These are phyloP conservation scores for Grifola frondosa DNA, from an alignment of 1,284 basidiomycete genomes.

Conservation along the genomic window DNA sequence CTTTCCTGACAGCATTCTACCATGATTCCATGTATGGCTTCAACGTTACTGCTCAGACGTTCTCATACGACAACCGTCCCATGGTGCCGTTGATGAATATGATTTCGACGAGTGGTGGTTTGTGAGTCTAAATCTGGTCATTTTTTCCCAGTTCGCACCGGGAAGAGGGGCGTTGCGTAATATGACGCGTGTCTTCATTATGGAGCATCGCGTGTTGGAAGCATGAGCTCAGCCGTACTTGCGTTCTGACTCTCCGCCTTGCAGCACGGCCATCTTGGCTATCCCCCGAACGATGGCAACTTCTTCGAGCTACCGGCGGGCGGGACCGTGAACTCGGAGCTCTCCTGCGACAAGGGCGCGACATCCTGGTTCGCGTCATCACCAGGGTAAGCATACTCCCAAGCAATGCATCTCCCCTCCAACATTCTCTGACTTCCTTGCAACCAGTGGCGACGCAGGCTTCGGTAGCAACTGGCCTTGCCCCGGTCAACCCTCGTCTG, in stretches of 20 bases:
- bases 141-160: background rate
- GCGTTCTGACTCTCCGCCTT: too few relatives aligned
- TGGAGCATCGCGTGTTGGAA: too few relatives aligned
- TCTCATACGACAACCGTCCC: slow-evolving; percentile 54
- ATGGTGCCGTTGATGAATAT: slow-evolving; percentile 54
- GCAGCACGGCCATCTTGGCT: slow-evolving; percentile 51
- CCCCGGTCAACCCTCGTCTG: slow-evolving; percentile 40
- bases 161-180: too few relatives aligned
- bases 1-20: slow-evolving; percentile 28
- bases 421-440: too few relatives aligned
- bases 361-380: slow-evolving; percentile 51
- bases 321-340: slow-evolving; percentile 45
- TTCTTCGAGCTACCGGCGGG: slow-evolving; percentile 62
- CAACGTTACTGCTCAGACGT: slow-evolving; percentile 53
- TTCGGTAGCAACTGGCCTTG: slow-evolving; percentile 46
- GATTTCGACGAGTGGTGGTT: slow-evolving; percentile 72
- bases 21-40: slow-evolving; percentile 47
- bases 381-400: slow-evolving; percentile 34
- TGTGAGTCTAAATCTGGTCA: slow-evolving; percentile 22
- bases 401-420: too few relatives aligned
- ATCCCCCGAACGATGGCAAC: slow-evolving; percentile 55
- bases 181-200: too few relatives aligned
- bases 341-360: slow-evolving; percentile 58
- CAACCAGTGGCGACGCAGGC: slow-evolving; percentile 50
- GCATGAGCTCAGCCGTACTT: slow-evolving; percentile 1